phyloP scores from a whole-genome alignment of 345 rosid species.

The Eucalyptus brandiana region DNA sequence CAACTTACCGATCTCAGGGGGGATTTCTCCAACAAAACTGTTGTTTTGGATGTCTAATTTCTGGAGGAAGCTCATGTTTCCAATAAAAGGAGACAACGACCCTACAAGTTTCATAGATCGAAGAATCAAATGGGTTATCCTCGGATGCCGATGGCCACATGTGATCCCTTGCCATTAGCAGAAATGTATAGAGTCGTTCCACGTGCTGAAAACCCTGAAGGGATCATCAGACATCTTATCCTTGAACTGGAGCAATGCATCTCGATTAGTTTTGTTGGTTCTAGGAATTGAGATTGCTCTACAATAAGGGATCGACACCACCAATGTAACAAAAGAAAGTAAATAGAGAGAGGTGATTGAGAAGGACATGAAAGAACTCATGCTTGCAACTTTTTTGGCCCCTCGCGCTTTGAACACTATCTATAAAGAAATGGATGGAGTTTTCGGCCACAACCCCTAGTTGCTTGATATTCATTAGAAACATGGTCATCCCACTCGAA shows the following conservation, averaged over 20 bases:
- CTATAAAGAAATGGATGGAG: too few relatives aligned
- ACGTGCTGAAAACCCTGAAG: neutral
- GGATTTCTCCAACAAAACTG: neutral
- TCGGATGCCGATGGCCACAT: neutral
- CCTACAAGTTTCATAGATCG: neutral
- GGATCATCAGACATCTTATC: neutral
- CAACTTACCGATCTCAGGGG: neutral
- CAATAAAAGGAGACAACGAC: neutral
- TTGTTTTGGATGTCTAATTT: neutral
- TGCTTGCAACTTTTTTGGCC: too few relatives aligned
- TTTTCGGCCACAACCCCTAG: accelerated
- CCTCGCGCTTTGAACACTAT: accelerated
- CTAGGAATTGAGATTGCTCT: too few relatives aligned
- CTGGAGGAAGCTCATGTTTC: neutral
- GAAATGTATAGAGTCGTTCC: neutral
- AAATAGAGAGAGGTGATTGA: neutral
- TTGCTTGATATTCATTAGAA: neutral
- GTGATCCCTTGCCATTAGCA: neutral
- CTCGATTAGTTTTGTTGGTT: neutral
- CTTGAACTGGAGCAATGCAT: neutral
- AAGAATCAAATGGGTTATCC: neutral
- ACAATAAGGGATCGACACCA: too few relatives aligned
- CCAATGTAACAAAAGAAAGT: too few relatives aligned
- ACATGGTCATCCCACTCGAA: neutral
- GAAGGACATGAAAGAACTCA: too few relatives aligned